These are phyloP conservation scores for Rhexocercosporidium sp. DNA, from an alignment of 2,329 filamentous ascomycete genomes.

Conservation along the genomic window DNA sequence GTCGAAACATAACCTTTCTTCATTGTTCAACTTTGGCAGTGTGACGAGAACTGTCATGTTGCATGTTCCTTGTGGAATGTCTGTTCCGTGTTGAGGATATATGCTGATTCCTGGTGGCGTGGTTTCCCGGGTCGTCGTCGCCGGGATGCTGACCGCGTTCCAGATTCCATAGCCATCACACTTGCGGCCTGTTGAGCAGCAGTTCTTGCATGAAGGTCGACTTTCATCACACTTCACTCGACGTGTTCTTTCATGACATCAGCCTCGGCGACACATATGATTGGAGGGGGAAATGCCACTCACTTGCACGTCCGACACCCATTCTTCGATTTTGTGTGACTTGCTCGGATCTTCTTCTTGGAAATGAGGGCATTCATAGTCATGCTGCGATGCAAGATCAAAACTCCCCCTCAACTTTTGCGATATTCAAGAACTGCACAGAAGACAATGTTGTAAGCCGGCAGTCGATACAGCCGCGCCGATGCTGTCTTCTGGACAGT, in stretches of 20 bases:
- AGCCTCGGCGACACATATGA: not conserved
- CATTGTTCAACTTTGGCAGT: not conserved
- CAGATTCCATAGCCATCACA: constrained; percentile 31
- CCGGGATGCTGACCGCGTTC: not conserved
- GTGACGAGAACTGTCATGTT: not conserved
- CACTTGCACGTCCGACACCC: constrained; percentile 69
- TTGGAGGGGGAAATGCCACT: not conserved
- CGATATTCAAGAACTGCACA: too few species aligned
- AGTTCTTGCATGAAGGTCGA: constrained; percentile 30
- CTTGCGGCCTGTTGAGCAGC: constrained; percentile 31
- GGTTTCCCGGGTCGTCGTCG: not conserved
- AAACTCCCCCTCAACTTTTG: too few species aligned
- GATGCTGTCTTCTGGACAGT: not conserved
- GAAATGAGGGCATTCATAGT: not conserved
- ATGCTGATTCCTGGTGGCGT: not conserved
- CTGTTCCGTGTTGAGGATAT: not conserved
- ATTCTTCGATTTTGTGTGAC: constrained; percentile 60
- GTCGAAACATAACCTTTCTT: constrained; percentile 54
- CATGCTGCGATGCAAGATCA: not conserved
- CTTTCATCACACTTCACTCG: constrained; percentile 33
- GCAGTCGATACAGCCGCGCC: not conserved
- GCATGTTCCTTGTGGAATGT: not conserved
- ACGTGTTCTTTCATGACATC: constrained; percentile 10
- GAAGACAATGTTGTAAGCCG: too few species aligned
- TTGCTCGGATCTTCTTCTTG: constrained; percentile 21